Base-by-base conservation (phyloP, 169 alveolate species). In the Theileria annulata region DNA sequence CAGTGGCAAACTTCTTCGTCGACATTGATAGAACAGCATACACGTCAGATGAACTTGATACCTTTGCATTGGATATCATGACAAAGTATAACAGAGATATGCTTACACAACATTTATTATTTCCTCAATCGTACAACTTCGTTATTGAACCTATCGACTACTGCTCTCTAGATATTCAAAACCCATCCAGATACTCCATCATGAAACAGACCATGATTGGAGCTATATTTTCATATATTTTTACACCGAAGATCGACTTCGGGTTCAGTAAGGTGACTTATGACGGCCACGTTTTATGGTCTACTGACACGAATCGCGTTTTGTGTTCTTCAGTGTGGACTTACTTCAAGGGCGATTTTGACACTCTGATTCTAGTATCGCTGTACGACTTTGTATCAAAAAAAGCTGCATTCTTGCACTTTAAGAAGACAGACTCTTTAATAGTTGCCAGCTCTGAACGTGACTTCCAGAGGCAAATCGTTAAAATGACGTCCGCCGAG, bases 171-270 rank as follows among this genome's bases (percentile, higher is more conserved):
- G 63, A 54, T 3, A n/a, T 54, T 17, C 3, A 3, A 17, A 21
- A 21, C 63, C 21, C 21, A 3, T 3, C 21, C 63, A n/a, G 30
- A 17, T 21, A 17, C 27, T 54, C 27, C 4, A 54, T 54, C 15
- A 54, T 54, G 63, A 21, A 54, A 21, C 63, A 54, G 63, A n/a
- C 63, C 63, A 17, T 54, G 63, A 21, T 54, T 17, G 63, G 63
- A 5, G 30, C 63, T n/a, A 12, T 54, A 6, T 54, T 54, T 21
- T 17, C 30, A 54, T 4, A 54, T 17, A 54, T 54, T 54, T 54
- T 5, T 21, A 54, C 63, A 3, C 63, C 63, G 8, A 54, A 21
- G 63, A 54, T 54, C 10, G 63, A 54, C 27, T 54, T 54, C 15
- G 63, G 30, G 27, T n/a, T 54, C 21, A 54, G 30, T n/a, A 54